These are phyloP conservation scores for Ophiocordyceps camponoti-rufipedis DNA, from an alignment of 2,329 filamentous ascomycete genomes.

Conservation along the genomic window DNA sequence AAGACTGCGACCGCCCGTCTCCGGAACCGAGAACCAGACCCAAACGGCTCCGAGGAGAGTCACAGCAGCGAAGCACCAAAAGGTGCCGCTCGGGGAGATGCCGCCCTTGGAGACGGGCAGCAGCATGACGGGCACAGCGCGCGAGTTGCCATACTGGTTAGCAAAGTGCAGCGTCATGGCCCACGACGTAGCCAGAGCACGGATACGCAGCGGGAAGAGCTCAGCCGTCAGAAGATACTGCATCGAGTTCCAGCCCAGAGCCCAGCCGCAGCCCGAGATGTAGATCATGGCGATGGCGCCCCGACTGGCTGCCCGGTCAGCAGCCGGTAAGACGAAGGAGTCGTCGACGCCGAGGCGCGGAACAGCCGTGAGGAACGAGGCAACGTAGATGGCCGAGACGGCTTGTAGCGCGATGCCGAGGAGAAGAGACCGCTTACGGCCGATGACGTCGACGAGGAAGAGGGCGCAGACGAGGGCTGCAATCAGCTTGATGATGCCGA, in stretches of 20 bases:
- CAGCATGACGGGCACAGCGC: conserved; percentile 60
- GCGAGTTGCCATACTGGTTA: conserved; percentile 61
- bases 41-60: conserved; percentile 50
- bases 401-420: conserved; percentile 41
- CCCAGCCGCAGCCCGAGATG: conserved; percentile 50
- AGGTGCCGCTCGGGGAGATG: conserved; percentile 46
- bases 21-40: conserved; percentile 57
- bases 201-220: conserved; percentile 57
- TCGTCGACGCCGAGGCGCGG: conserved; percentile 36
- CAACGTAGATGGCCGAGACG: conserved; percentile 44
- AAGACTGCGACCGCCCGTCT: conserved; percentile 47
- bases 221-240: conserved; percentile 66
- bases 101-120: conserved; percentile 26
- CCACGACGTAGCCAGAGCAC: conserved; percentile 50
- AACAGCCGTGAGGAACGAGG: conserved; percentile 41
- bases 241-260: conserved; percentile 56
- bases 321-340: conserved; percentile 23
- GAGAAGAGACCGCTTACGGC: conserved; percentile 49
- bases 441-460: conserved; percentile 64
- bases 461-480: conserved; percentile 51
- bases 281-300: conserved; percentile 61
- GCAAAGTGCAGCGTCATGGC: conserved; percentile 66
- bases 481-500: conserved; percentile 56
- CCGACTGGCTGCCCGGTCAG: conserved; percentile 37
- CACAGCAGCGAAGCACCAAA: conserved; percentile 56